A percentile compares a stretch with the other conserved stretches of the same genome.
These are phyloP conservation scores for Royoungia palumana DNA, from an alignment of 768 basidiomycete genomes.

Conservation along the genomic window DNA sequence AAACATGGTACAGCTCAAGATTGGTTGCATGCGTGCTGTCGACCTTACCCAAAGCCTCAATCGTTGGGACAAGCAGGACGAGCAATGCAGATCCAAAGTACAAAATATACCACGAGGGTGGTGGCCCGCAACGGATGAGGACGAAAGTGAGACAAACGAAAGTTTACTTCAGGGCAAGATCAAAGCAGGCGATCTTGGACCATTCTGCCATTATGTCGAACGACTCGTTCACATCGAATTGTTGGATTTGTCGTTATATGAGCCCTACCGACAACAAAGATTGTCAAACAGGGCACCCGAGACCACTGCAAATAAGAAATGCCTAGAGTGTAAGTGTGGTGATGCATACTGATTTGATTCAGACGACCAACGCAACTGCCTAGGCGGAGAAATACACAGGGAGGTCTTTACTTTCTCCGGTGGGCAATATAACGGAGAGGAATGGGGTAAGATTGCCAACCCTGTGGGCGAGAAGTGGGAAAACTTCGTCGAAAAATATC, in stretches of 20 bases:
- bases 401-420: conserved; percentile 79
- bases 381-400: conserved; percentile 62
- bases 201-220: conserved; percentile 73
- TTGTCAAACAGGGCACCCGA: conserved; percentile 38
- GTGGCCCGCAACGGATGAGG: conserved; percentile 59
- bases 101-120: conserved; percentile 64
- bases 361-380: conserved; percentile 5
- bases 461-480: conserved; percentile 81
- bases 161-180: conserved; percentile 67
- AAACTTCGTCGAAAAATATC: conserved; percentile 44
- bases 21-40: conserved; percentile 57
- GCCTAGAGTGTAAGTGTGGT: conserved; percentile 44
- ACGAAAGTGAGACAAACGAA: conserved; percentile 31
- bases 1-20: conserved; percentile 62
- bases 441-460: conserved; percentile 72
- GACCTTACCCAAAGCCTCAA: conserved; percentile 71
- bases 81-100: conserved; percentile 75
- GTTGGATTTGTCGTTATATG: conserved; percentile 57
- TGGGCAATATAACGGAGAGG: conserved; percentile 51
- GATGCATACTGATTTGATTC: no score
- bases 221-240: conserved; percentile 79
- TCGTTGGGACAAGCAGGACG: conserved; percentile 56
- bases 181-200: conserved; percentile 55
- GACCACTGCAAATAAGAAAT: conserved; percentile 12
- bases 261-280: conserved; percentile 55